Evolutionary conservation across 306 rosid species (phyloP).

Genomic region (Spatholobus suberectus): DNA sequence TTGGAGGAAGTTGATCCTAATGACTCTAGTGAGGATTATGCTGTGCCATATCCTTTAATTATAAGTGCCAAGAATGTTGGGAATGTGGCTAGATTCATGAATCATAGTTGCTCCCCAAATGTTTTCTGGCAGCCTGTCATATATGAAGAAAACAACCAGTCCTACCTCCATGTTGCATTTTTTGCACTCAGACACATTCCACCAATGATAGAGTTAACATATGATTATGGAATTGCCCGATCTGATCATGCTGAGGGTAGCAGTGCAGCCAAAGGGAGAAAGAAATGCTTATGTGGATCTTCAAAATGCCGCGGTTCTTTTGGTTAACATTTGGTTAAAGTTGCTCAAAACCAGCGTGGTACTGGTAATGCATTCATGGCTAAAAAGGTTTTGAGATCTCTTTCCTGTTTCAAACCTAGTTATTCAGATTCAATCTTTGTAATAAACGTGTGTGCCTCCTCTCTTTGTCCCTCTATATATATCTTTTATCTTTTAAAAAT

Average conservation of each 20-base stretch:
- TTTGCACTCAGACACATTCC: constrained; percentile 71
- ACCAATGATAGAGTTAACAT: constrained; percentile 73
- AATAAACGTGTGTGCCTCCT: background rate
- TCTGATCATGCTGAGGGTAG: constrained; percentile 48
- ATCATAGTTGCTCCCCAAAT: constrained; percentile 77
- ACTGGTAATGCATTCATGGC: constrained; percentile 39
- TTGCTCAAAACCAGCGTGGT: constrained; percentile 28
- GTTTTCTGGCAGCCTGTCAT: constrained; percentile 74
- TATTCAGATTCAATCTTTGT: constrained; percentile 1
- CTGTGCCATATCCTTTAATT: constrained; percentile 57
- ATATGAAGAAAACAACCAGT: constrained; percentile 65
- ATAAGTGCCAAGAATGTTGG: constrained; percentile 71
- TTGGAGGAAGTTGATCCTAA: constrained; percentile 52
- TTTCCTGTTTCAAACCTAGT: constrained; percentile 20
- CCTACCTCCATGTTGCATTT: constrained; percentile 66
- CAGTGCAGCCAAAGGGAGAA: constrained; percentile 49
- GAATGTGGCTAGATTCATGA: constrained; percentile 75
- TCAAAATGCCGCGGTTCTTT: constrained; percentile 61
- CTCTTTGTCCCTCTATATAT: background rate
- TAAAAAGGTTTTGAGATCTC: constrained; percentile 38
- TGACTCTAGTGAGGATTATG: constrained; percentile 51
- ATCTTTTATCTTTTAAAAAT: background rate
- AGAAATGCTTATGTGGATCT: constrained; percentile 67
- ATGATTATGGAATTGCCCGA: constrained; percentile 59
- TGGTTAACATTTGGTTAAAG: constrained; percentile 43